Evolutionary conservation across 1,284 basidiomycete species (phyloP).

Genomic region (Cutaneotrichosporon cavernicola): DNA sequence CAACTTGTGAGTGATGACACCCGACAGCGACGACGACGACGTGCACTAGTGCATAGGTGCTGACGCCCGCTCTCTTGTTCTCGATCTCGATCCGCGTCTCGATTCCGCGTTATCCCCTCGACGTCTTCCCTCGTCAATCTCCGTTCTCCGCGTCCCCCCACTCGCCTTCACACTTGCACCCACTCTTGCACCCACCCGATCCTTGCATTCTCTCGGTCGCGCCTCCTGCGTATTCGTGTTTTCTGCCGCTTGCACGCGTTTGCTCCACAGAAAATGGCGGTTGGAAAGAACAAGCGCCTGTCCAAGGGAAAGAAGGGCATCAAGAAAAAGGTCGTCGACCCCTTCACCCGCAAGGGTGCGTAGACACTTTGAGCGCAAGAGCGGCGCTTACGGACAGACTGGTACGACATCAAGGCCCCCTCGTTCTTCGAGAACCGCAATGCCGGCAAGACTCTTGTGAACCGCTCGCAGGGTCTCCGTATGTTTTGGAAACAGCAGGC

Average conservation of each 20-base stretch:
- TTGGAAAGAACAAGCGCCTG: constrained; percentile 98
- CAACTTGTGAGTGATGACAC: constrained; percentile 11
- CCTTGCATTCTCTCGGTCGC: neutral
- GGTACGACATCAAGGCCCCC: constrained; percentile 99
- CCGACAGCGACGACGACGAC: constrained; percentile 11
- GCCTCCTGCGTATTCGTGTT: neutral
- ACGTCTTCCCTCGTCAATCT: neutral
- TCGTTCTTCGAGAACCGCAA: constrained; percentile 97
- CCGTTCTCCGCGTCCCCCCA: neutral
- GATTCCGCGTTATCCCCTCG: constrained; percentile 4
- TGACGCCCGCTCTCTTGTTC: constrained; percentile 12
- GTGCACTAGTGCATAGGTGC: neutral
- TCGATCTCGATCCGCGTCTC: constrained; percentile 7
- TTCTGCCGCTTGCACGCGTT: neutral
- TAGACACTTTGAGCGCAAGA: neutral
- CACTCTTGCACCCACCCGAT: neutral
- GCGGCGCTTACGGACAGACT: constrained; percentile 62
- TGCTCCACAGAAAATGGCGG: constrained; percentile 64
- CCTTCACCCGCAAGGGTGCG: constrained; percentile 95
- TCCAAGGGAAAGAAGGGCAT: constrained; percentile 99
- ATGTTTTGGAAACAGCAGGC: constrained; percentile 52
- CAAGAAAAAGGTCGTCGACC: constrained; percentile 99
- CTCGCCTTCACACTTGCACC: neutral
- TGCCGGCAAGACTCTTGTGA: constrained; percentile 97
- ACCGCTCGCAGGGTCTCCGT: constrained; percentile 98